phyloP scores from a whole-genome alignment of 768 basidiomycete species.

The Calocybe gangraenosa region DNA sequence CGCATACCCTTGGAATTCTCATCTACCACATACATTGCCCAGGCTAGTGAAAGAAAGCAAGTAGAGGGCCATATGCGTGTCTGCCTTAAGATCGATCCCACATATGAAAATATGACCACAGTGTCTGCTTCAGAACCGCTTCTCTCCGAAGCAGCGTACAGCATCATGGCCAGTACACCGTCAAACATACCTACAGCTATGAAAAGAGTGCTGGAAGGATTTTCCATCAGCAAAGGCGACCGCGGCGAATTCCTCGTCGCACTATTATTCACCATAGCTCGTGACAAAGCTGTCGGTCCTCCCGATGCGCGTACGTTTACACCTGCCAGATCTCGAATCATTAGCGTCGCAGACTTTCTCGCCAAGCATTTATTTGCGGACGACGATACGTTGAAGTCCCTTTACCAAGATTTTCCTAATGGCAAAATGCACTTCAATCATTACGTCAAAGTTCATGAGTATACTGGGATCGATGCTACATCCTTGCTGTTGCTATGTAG shows the following conservation, averaged over 20 bases:
- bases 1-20: background rate
- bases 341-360: too few relatives aligned
- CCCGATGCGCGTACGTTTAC: too few relatives aligned
- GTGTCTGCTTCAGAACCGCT: too few relatives aligned
- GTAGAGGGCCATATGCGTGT: constrained; percentile 29
- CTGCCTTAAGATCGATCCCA: constrained; percentile 17
- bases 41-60: constrained; percentile 19
- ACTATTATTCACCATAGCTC: constrained; percentile 10
- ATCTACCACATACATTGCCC: constrained; percentile 12
- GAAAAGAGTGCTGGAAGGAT: constrained; percentile 1
- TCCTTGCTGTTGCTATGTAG: too few relatives aligned
- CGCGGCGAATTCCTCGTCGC: constrained; percentile 19
- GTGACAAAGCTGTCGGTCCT: background rate
- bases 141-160: background rate
- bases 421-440: constrained; percentile 27
- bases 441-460: constrained; percentile 25
- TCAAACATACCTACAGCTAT: background rate
- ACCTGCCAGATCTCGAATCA: too few relatives aligned
- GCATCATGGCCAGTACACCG: too few relatives aligned
- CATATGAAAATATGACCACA: constrained; percentile 7
- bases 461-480: constrained; percentile 11
- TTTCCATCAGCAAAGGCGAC: constrained; percentile 17
- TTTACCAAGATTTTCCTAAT: constrained; percentile 20
- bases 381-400: too few relatives aligned
- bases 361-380: too few relatives aligned